Conservation (phyloP, 1,284 basidiomycete species). For the Caloboletus inedulis region DNA sequence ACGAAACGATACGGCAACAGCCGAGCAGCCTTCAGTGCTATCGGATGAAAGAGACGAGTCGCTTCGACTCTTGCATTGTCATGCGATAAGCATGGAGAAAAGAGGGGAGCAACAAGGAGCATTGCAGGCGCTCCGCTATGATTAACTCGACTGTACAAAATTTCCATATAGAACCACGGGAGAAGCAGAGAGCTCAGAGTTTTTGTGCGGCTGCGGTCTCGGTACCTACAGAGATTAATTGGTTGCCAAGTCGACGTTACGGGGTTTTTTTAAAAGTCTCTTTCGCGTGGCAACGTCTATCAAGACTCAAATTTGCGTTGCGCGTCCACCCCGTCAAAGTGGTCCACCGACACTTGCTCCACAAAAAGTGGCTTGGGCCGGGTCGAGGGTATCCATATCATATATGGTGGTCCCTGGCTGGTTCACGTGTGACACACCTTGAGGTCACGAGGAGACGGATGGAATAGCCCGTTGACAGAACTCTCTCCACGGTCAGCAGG, state of each 20-base stretch:
- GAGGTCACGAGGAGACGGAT: conserved; percentile 3
- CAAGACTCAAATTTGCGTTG: background rate
- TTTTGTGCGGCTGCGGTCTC: background rate
- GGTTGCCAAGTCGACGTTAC: background rate
- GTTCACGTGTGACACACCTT: conserved; percentile 5
- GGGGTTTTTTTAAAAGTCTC: background rate
- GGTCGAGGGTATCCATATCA: background rate
- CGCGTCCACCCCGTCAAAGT: background rate
- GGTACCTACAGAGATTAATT: background rate
- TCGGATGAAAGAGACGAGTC: background rate
- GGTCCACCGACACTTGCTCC: background rate
- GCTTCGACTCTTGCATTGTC: background rate
- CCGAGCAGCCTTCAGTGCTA: background rate
- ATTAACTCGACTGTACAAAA: background rate
- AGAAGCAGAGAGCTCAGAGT: background rate
- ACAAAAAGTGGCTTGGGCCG: background rate
- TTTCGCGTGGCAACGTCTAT: background rate
- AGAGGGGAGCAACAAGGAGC: background rate
- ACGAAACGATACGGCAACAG: background rate
- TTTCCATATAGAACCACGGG: background rate
- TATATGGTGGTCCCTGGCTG: background rate
- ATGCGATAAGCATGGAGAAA: background rate
- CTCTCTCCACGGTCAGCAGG: background rate
- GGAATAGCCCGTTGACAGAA: background rate
- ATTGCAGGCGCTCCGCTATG: background rate